Evolutionary conservation across 139 green algal genomes (phyloP).

Genomic region (Picochlorum sp.): DNA sequence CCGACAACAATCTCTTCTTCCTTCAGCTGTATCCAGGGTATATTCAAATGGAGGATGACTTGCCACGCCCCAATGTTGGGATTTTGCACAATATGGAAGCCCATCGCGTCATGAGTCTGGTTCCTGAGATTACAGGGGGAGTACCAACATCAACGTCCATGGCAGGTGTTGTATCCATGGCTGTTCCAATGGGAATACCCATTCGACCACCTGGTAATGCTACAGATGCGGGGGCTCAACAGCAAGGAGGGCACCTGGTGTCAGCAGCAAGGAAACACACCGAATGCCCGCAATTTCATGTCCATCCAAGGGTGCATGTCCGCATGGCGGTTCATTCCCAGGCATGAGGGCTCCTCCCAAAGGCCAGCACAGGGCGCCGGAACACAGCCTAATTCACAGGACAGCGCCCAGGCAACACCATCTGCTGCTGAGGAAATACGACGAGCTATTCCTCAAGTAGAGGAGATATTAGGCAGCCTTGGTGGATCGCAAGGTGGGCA

Average conservation of each 20-base stretch:
- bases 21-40: slow-evolving; percentile 1
- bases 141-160: neutral
- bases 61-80: neutral
- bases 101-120: neutral
- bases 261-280: neutral
- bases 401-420: too few species aligned
- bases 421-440: too few species aligned
- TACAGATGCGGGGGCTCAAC: neutral
- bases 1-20: neutral
- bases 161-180: neutral
- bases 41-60: slow-evolving; percentile 3
- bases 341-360: too few species aligned
- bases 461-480: too few species aligned
- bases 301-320: too few species aligned
- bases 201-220: neutral
- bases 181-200: neutral
- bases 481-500: too few species aligned
- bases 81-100: slow-evolving; percentile 6
- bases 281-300: neutral
- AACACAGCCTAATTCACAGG: too few species aligned
- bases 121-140: neutral
- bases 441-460: too few species aligned
- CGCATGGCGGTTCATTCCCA: too few species aligned
- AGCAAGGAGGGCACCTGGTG: neutral
- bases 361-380: too few species aligned